Percentiles rank a stretch among this genome's conserved stretches.
Conservation (phyloP, 768 basidiomycete genomes). For the Tulasnella sp. region DNA sequence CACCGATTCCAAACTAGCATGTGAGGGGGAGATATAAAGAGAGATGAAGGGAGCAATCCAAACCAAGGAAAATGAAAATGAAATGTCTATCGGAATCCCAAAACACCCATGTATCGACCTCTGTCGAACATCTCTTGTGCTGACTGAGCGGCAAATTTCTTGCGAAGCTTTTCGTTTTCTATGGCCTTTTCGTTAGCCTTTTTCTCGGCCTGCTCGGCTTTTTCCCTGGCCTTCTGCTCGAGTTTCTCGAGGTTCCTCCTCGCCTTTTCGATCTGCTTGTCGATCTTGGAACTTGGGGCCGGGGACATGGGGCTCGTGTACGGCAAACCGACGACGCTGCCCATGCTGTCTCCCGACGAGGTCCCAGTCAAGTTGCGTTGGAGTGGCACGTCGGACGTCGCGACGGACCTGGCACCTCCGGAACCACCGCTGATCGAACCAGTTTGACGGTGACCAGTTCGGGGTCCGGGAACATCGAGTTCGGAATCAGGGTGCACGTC, state of each 20-base stretch:
- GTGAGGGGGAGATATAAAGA: neutral
- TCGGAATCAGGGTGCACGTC: constrained; percentile 9
- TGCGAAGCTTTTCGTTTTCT: constrained; percentile 12
- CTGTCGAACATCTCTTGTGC: constrained; percentile 17
- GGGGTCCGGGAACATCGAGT: neutral
- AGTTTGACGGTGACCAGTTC: neutral
- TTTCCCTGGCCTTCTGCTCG: constrained; percentile 25
- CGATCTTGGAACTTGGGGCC: constrained; percentile 9
- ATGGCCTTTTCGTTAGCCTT: constrained; percentile 10
- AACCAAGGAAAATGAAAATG: neutral
- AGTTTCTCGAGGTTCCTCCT: constrained; percentile 28
- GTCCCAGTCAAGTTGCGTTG: constrained; percentile 9
- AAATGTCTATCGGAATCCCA: constrained; percentile 16
- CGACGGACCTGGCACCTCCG: neutral
- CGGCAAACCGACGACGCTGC: constrained; percentile 5
- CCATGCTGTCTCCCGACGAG: constrained; percentile 14
- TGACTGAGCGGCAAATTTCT: constrained; percentile 12
- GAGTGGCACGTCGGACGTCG: neutral
- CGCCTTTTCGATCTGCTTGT: constrained; percentile 27
- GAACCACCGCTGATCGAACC: neutral
- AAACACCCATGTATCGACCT: constrained; percentile 18
- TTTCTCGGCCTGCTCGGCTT: constrained; percentile 19
- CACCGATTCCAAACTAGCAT: neutral
- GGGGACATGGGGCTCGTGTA: constrained; percentile 4
- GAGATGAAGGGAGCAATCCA: neutral